phyloP scores from a whole-genome alignment of 768 basidiomycete genomes.

The Leccinum olivaceopallidum region DNA sequence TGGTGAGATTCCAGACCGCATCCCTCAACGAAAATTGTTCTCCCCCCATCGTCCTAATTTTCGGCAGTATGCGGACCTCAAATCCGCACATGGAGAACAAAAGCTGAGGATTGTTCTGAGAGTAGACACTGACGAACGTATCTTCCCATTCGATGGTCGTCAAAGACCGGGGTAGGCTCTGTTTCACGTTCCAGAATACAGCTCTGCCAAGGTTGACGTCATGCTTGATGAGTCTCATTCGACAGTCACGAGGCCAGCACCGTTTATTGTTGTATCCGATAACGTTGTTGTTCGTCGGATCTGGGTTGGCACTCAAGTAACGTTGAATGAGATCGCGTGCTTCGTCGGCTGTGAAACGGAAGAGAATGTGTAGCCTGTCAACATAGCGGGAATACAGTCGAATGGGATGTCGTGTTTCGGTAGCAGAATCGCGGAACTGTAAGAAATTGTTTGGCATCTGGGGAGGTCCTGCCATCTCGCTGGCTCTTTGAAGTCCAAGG shows the following conservation, averaged over 20 bases:
- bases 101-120: conserved; percentile 95
- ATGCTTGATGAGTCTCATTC: conserved; percentile 99
- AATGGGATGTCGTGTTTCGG: conserved; percentile 97
- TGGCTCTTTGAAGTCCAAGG: conserved; percentile 95
- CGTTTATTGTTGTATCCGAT: conserved; percentile 99
- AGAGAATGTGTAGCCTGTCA: conserved; percentile 91
- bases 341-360: conserved; percentile 97
- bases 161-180: conserved; percentile 90
- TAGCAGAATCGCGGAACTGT: conserved; percentile 92
- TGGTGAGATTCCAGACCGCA: conserved; percentile 95
- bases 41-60: conserved; percentile 92
- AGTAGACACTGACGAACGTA: conserved; percentile 95
- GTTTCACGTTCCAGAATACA: conserved; percentile 99
- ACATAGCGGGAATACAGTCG: conserved; percentile 97
- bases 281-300: conserved; percentile 98
- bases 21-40: conserved; percentile 98
- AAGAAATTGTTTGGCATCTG: conserved; percentile 98
- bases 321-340: conserved; percentile 97
- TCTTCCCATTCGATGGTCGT: conserved; percentile 99
- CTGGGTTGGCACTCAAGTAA: conserved; percentile 95
- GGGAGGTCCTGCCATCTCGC: conserved; percentile 98
- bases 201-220: conserved; percentile 98
- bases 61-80: conserved; percentile 95
- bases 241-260: conserved; percentile 99
- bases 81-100: conserved; percentile 99